Percentiles rank a stretch among this genome's conserved stretches.
These are phyloP conservation scores for Aspergillus baeticus DNA, from an alignment of 495 filamentous ascomycete species.

Conservation along the genomic window DNA sequence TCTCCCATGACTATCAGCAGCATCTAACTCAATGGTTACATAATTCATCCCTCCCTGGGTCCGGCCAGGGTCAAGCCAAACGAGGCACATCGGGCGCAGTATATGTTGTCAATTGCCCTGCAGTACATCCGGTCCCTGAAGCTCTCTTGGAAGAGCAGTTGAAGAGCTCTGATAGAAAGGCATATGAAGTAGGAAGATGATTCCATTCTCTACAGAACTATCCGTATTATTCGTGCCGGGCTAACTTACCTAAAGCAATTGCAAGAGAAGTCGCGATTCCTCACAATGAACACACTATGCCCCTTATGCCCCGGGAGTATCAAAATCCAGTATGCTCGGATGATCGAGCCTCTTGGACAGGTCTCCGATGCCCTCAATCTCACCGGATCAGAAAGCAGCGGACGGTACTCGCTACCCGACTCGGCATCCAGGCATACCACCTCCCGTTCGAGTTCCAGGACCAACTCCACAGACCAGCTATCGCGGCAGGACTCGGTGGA, in stretches of 20 bases:
- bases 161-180: slow-evolving; percentile 17
- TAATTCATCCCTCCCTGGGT: slow-evolving; percentile 15
- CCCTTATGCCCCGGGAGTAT: slow-evolving; percentile 23
- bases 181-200: slow-evolving; percentile 21
- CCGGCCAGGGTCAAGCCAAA: background rate
- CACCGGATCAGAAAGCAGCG: slow-evolving; percentile 15
- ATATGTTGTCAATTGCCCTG: slow-evolving; percentile 28
- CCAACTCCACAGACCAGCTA: slow-evolving; percentile 24
- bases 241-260: slow-evolving; percentile 19
- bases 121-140: slow-evolving; percentile 23
- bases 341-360: slow-evolving; percentile 25
- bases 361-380: slow-evolving; percentile 14
- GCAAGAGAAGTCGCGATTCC: slow-evolving; percentile 17
- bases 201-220: background rate
- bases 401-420: slow-evolving; percentile 16
- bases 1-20: slow-evolving; percentile 27
- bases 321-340: slow-evolving; percentile 23
- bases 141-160: slow-evolving; percentile 23
- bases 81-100: slow-evolving; percentile 11
- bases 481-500: slow-evolving; percentile 20
- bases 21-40: slow-evolving; percentile 28
- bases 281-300: slow-evolving; percentile 20
- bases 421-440: slow-evolving; percentile 20
- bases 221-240: background rate
- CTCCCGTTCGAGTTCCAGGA: slow-evolving; percentile 25